Base-by-base conservation (phyloP, 2,329 filamentous ascomycete species). In the Fusarium transvaalense region DNA sequence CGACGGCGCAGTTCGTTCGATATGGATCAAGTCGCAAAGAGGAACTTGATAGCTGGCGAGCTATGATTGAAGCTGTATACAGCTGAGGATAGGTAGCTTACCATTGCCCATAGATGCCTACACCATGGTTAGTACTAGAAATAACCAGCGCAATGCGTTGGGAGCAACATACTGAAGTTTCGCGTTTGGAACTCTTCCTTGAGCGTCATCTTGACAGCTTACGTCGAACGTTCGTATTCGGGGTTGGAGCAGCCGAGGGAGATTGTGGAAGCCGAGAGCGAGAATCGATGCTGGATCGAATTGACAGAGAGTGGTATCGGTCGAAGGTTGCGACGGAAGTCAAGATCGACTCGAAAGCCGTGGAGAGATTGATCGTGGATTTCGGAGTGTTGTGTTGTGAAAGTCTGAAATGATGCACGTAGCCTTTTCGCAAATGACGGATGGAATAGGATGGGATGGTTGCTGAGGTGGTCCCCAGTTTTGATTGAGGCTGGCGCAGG, bases 81-180 rank as follows among this genome's bases (percentile, higher is more conserved):
- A 63, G 42, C 45, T n/a, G 42, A 52, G 46, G 41, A 51, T 64
- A 15, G 59, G 48, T 46, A 27, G 77, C 88, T 85, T 84, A 92
- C 89, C 89, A 92, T 90, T 92, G 89, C 79, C 88, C 89, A 76
- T 92, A 92, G 80, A 92, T 92, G 81, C 89, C 89, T 92, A 72
- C 61, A 32, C 61, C 62, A 50, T 45, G 42, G 75, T 83, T 74
- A 84, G 80, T 71, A 69, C 57, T 54, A 32, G 15, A 7, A 10
- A 43, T 9, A 32, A 38, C 31, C 38, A 21, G 41, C 52, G 48
- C 58, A 59, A 23, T 42, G 39, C 21, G 50, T 53, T 31, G 47
- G 52, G 69, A 56, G 42, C 54, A 64, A 82, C 89, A 76, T 84
- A 92, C 89, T 92, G 82, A 92, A 92, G 82, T 92, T 92, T 76